A percentile compares a stretch with the other conserved stretches of the same genome.
phyloP scores from a whole-genome alignment of 2,329 filamentous ascomycete species.

The Thermothelomyces thermophilus region DNA sequence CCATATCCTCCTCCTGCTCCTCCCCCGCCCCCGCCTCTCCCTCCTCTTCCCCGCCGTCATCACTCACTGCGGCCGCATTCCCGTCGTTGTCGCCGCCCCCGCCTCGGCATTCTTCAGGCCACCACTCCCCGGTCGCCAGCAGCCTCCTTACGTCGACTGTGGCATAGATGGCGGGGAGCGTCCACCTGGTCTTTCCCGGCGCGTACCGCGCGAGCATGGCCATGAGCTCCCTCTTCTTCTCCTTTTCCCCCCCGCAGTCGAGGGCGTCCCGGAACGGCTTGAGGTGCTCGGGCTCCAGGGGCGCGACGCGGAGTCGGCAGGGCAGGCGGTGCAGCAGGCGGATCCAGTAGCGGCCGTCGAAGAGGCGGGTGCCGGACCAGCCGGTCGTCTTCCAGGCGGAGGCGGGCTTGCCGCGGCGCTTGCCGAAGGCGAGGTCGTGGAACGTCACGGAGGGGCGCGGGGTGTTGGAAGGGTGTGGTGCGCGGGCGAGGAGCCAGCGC shows the following conservation, averaged over 20 bases:
- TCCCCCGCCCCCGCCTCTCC: too few species aligned
- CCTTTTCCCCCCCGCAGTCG: constrained; percentile 19
- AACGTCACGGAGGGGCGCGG: constrained; percentile 29
- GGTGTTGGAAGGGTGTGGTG: constrained; percentile 38
- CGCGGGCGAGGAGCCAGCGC: constrained; percentile 42
- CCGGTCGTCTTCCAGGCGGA: constrained; percentile 25
- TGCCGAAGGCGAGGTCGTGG: constrained; percentile 9
- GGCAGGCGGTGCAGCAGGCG: constrained; percentile 39
- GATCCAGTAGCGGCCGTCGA: constrained; percentile 59
- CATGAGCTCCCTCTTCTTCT: constrained; percentile 33
- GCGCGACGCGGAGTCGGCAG: constrained; percentile 38
- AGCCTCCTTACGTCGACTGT: constrained; percentile 30
- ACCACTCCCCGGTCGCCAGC: constrained; percentile 16
- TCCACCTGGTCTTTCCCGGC: constrained; percentile 49
- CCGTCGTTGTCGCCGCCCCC: background rate
- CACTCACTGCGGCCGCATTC: background rate
- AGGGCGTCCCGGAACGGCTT: constrained; percentile 41
- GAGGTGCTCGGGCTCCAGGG: constrained; percentile 38
- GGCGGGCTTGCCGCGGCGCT: constrained; percentile 9
- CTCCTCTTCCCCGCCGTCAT: background rate
- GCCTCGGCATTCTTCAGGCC: constrained; percentile 5
- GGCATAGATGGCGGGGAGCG: constrained; percentile 49
- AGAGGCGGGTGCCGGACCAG: constrained; percentile 37
- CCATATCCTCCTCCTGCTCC: background rate
- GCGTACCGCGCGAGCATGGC: constrained; percentile 43